Evolutionary conservation across 495 filamentous ascomycete genomes (phyloP).

Genomic region (Terfezia claveryi): DNA sequence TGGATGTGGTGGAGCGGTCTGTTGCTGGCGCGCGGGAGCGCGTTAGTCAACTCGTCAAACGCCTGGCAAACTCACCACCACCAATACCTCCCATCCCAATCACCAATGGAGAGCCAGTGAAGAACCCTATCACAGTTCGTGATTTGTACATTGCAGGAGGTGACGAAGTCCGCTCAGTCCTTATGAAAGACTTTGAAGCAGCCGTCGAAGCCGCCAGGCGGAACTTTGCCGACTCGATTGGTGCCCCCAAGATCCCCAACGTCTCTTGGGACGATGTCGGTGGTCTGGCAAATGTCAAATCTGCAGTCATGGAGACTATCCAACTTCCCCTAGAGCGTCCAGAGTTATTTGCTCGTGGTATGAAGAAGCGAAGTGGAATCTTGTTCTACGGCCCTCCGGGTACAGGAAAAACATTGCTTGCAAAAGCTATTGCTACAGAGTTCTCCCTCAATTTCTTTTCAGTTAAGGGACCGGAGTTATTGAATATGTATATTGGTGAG

Average conservation of each 20-base stretch:
- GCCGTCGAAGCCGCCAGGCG: slow-evolving; percentile 87
- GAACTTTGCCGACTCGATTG: slow-evolving; percentile 93
- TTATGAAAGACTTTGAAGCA: slow-evolving; percentile 66
- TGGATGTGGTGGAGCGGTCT: slow-evolving; percentile 84
- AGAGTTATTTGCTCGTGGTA: slow-evolving; percentile 88
- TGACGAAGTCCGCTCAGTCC: slow-evolving; percentile 49
- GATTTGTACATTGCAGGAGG: slow-evolving; percentile 87
- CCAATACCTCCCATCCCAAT: background rate
- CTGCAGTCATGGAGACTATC: slow-evolving; percentile 89
- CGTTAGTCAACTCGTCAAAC: slow-evolving; percentile 42
- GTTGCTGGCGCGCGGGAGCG: slow-evolving; percentile 49
- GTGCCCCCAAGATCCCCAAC: slow-evolving; percentile 93
- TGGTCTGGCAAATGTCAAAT: slow-evolving; percentile 79
- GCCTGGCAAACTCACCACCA: background rate
- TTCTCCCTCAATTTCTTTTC: slow-evolving; percentile 98
- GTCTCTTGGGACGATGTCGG: slow-evolving; percentile 94
- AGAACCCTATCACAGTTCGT: slow-evolving; percentile 35
- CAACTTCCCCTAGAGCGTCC: slow-evolving; percentile 80
- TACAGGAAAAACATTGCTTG: slow-evolving; percentile 88
- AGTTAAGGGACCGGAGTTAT: slow-evolving; percentile 87
- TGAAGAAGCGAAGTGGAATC: slow-evolving; percentile 97
- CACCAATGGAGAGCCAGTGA: slow-evolving; percentile 13
- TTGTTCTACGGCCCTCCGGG: slow-evolving; percentile 94
- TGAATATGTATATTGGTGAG: slow-evolving; percentile 99
- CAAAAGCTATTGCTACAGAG: slow-evolving; percentile 94